Evolutionary conservation across 805 yeast genomes (phyloP), one percentile per base, ranked within the genome.

Genomic region (Saccharomyces eubayanus): DNA sequence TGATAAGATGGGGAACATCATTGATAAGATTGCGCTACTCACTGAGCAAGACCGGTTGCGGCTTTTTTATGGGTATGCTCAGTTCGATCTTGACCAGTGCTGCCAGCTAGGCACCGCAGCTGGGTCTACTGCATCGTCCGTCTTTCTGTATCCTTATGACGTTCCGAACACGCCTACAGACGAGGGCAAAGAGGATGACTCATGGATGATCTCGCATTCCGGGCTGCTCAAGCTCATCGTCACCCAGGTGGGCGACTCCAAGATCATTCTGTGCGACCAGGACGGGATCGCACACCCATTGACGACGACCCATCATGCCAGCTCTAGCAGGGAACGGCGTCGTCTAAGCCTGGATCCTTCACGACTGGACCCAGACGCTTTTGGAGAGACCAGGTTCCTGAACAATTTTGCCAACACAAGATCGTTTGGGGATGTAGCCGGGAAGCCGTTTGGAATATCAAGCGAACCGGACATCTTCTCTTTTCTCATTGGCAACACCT

Each of bases 181-280:
- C 28, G 49, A 53, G 9, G 56, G 59, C 28, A 56, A 60, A 2
- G 57, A 52, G 10, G 69, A 67, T 29, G 66, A 68, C 50, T 57
- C 69, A 1, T 70, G 67, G 51, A 65, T 69, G 40, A 57, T 91
- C 72, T 82, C 84, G 56, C 80, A 83, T n/a, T 74, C 77, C 8
- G 84, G 87, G 3, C 72, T 85, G 11, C 76, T 89, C 24, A 82
- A 83, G 61, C 69, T 94, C 24, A 77, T 87, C 0, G 80, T 91
- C 20, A 91, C 95, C 1, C 99, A 94, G 65, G 83, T 92, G 12
- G 99, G 99, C 5, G 99, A 94, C 66, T 87, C 97, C 2, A 80
- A 87, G 57, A 89, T 95, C 5, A 77, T 94, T 2, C 62, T 94
- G n/a, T 87, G 94, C 58, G 98, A 91, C 69, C 78, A 77, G 53